Evolutionary conservation across 805 yeast species (phyloP).

Genomic region (Starmerella davenportii): DNA sequence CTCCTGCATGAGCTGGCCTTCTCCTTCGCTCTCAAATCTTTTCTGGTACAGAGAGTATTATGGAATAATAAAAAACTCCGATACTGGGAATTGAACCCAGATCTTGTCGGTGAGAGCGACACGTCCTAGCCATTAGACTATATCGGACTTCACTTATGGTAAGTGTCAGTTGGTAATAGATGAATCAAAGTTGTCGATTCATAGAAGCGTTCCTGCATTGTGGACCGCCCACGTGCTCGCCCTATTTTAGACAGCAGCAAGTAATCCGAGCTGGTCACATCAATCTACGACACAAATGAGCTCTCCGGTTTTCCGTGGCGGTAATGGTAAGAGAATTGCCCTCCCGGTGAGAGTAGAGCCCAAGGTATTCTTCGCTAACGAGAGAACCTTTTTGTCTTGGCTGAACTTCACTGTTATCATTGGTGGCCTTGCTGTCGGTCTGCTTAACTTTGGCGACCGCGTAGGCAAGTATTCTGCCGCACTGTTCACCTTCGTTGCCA

Average conservation of each 20-base stretch:
- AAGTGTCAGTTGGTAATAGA: no score
- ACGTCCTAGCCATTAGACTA: conserved; percentile 74
- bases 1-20: no score
- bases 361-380: conserved; percentile 96
- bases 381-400: conserved; percentile 97
- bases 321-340: conserved; percentile 83
- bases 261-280: neutral
- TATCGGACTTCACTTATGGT: conserved; percentile 32
- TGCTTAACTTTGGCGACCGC: conserved; percentile 87
- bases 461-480: conserved; percentile 88
- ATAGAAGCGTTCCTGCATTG: no score
- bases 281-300: conserved; percentile 7
- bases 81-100: conserved; percentile 26
- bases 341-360: conserved; percentile 97
- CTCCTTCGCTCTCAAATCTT: no score
- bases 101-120: conserved; percentile 65
- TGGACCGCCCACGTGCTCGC: no score
- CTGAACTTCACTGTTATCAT: conserved; percentile 94
- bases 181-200: no score
- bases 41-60: no score
- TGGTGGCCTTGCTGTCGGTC: conserved; percentile 91
- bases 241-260: neutral
- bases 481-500: conserved; percentile 83
- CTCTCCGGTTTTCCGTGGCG: conserved; percentile 53
- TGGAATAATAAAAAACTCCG: conserved; percentile 18